Conservation (phyloP, 805 yeast species). For the Nakazawaea populi region DNA sequence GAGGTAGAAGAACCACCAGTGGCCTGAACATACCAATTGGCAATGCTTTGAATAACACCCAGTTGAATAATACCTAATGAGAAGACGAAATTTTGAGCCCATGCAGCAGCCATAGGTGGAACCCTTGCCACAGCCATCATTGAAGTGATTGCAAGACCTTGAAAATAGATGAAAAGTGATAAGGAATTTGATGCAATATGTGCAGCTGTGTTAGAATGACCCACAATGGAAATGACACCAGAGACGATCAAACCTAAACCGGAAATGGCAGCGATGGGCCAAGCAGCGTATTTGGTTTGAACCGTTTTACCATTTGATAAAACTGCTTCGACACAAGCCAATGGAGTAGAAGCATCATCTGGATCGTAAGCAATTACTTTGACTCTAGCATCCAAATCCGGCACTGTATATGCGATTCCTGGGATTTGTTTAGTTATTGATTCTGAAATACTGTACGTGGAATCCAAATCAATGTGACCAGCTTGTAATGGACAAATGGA, state of each 20-base stretch:
- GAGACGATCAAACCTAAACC: slow-evolving; percentile 85
- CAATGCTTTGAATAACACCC: slow-evolving; percentile 71
- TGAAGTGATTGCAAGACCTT: slow-evolving; percentile 82
- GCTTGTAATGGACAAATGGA: slow-evolving; percentile 80
- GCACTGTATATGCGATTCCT: slow-evolving; percentile 79
- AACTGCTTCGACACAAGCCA: slow-evolving; percentile 91
- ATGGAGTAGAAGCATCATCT: slow-evolving; percentile 38
- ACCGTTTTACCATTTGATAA: slow-evolving; percentile 89
- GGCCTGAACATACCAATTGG: slow-evolving; percentile 91
- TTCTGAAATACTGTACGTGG: slow-evolving; percentile 37
- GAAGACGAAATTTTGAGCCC: slow-evolving; percentile 98
- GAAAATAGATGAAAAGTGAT: slow-evolving; percentile 90
- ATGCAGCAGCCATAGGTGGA: slow-evolving; percentile 96
- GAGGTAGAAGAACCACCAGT: slow-evolving; percentile 89
- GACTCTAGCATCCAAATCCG: slow-evolving; percentile 92
- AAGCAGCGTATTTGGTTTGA: slow-evolving; percentile 83
- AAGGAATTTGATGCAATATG: slow-evolving; percentile 96
- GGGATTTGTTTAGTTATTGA: slow-evolving; percentile 56
- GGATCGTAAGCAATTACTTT: slow-evolving; percentile 57
- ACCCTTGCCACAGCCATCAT: slow-evolving; percentile 92
- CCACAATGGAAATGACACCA: slow-evolving; percentile 79
- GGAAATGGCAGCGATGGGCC: slow-evolving; percentile 94
- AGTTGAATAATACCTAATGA: slow-evolving; percentile 84
- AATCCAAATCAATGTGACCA: slow-evolving; percentile 74
- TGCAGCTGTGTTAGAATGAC: slow-evolving; percentile 89